Evolutionary conservation across 2,329 filamentous ascomycete genomes (phyloP), one percentile per base, ranked within the genome.

Genomic region (Exophiala bonariae): DNA sequence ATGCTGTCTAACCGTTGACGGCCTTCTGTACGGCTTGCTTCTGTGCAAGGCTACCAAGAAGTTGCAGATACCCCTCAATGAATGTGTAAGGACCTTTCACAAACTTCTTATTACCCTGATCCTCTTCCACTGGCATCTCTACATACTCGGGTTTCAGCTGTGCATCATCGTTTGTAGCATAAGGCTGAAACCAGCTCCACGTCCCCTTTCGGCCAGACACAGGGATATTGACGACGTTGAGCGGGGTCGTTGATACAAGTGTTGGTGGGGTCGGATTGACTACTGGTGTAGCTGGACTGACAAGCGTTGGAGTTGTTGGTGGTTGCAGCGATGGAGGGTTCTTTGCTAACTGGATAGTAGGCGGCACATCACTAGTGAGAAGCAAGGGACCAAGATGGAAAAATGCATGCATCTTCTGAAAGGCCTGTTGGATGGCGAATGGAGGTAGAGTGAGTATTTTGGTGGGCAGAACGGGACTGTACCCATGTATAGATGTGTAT

Each of bases 361-460:
- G 8, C 26, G 47, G 55, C 11, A 61, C 50, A 42, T 59, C 58
- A 0, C 16, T 47, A 3, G 58, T 42, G 2, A 62, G 13, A 2
- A 61, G 14, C 3, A 59, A 4, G 1, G 63, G 63, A 1, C 63
- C 63, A 0, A 57, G 30, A 16, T 43, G 52, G 54, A 63, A 64
- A 47, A 65, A 66, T 6, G 61, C 55, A 1, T 54, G 53, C 50
- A 66, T 63, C 3, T 33, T 31, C 2, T 41, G 34, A 36, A 65
- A 36, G 1, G 60, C 61, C 1, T 30, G 10, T 20, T 65, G 35
- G 35, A 54, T 47, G 2, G 56, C 54, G 61, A 61, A 66, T 0
- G 41, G 13, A 2, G 61, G 56, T 2, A 66, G 50, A 11, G 40
- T 30, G 2, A 66, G 50, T 4, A 26, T 7, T 9, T 49, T 38